These are phyloP conservation scores for Lipomyces japonicus DNA, from an alignment of 805 yeast genomes.

Conservation along the genomic window DNA sequence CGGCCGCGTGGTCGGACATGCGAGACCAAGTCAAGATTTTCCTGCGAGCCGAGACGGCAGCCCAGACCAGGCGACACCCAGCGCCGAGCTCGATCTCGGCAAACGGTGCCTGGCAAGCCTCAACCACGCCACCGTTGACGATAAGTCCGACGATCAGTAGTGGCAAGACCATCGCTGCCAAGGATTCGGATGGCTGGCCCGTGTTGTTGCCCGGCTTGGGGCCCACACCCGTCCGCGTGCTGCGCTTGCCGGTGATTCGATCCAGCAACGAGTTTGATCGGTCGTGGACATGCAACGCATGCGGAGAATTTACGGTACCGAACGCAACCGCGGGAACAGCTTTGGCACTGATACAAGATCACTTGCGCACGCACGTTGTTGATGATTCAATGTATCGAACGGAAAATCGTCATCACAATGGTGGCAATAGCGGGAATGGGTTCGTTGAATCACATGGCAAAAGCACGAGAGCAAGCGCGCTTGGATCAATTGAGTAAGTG, in stretches of 20 bases:
- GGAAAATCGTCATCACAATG: too few species aligned
- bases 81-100: too few species aligned
- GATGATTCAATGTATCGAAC: not conserved
- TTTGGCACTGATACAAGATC: not conserved
- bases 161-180: too few species aligned
- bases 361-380: not conserved
- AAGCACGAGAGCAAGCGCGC: not conserved
- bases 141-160: too few species aligned
- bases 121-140: too few species aligned
- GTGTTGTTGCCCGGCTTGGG: not conserved
- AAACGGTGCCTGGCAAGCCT: too few species aligned
- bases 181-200: not conserved
- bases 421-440: too few species aligned
- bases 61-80: too few species aligned
- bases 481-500: not conserved
- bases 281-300: not conserved
- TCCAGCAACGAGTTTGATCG: not conserved
- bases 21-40: too few species aligned
- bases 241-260: not conserved
- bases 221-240: not conserved
- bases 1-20: too few species aligned
- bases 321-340: not conserved
- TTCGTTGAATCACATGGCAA: not conserved
- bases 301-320: not conserved
- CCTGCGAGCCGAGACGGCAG: too few species aligned